Conservation (phyloP, 1,284 basidiomycete species). For the Microbotryomycetes sp. region DNA sequence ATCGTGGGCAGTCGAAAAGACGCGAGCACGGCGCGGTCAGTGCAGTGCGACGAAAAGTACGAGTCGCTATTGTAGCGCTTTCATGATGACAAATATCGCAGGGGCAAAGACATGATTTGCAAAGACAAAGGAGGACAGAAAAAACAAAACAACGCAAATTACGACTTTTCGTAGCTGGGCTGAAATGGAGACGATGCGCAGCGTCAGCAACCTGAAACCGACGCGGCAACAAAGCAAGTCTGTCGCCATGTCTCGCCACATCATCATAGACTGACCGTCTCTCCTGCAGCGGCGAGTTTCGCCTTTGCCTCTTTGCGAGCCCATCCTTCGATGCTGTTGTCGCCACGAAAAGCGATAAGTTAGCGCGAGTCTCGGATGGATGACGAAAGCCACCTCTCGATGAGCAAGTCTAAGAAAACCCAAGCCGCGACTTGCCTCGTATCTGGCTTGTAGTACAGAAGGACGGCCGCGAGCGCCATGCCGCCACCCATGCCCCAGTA, state of each 20-base stretch:
- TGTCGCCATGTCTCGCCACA: not conserved
- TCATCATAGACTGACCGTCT: constrained; percentile 13
- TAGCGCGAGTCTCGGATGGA: not conserved
- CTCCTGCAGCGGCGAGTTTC: constrained; percentile 18
- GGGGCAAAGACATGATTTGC: not conserved
- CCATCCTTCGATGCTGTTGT: constrained; percentile 27
- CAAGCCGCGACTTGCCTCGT: constrained; percentile 38
- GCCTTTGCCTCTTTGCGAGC: constrained; percentile 24
- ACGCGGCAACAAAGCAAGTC: not conserved
- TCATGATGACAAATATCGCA: constrained; percentile 9
- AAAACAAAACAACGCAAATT: too few species aligned
- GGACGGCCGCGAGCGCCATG: constrained; percentile 65
- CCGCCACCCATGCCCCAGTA: constrained; percentile 85
- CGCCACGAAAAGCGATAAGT: too few species aligned
- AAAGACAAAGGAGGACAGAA: not conserved
- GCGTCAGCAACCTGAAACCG: not conserved
- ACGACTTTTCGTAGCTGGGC: too few species aligned
- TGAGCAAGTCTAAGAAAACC: too few species aligned
- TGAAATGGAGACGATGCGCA: not conserved
- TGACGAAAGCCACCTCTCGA: too few species aligned
- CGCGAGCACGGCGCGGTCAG: not conserved
- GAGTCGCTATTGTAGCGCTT: constrained; percentile 20
- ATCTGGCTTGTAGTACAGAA: constrained; percentile 91
- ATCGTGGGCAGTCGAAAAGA: constrained; percentile 40
- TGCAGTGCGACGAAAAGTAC: too few species aligned